phyloP scores from a whole-genome alignment of 805 yeast species.

The Spathaspora hagerdaliae region DNA sequence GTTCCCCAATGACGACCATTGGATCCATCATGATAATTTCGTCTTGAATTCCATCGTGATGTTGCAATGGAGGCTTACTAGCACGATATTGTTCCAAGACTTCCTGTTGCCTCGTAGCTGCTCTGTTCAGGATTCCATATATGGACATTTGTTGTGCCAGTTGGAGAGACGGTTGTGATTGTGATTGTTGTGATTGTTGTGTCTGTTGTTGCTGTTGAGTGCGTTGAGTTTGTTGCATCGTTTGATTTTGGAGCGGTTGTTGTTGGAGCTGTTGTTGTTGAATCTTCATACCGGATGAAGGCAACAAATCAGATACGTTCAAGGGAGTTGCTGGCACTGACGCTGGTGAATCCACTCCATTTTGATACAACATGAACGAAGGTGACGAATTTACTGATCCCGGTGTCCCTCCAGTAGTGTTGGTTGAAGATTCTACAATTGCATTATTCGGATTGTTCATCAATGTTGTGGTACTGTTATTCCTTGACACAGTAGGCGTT shows the following conservation, averaged over 20 bases:
- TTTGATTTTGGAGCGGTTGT: neutral
- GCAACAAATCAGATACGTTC: slow-evolving; percentile 10
- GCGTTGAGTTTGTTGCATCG: neutral
- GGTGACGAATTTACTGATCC: slow-evolving; percentile 5
- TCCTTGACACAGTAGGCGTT: slow-evolving; percentile 5
- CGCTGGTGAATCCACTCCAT: neutral
- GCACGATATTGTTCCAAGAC: slow-evolving; percentile 7
- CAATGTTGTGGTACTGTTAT: slow-evolving; percentile 4
- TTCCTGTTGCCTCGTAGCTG: neutral
- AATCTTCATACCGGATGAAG: slow-evolving; percentile 1
- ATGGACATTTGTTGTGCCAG: too few species aligned
- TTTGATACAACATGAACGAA: slow-evolving; percentile 4
- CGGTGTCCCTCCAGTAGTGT: slow-evolving; percentile 2
- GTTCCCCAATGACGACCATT: neutral
- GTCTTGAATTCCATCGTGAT: slow-evolving; percentile 8
- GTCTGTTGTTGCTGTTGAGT: neutral
- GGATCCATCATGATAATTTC: slow-evolving; percentile 7
- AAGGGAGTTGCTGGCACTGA: slow-evolving; percentile 10
- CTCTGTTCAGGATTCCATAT: neutral
- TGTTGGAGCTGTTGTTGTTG: neutral
- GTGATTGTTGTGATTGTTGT: neutral
- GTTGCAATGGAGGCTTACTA: slow-evolving; percentile 5
- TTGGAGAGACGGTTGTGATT: neutral
- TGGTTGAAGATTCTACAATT: neutral
- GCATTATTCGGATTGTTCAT: slow-evolving; percentile 1